Evolutionary conservation across 768 basidiomycete species (phyloP).

Genomic region (Termitomyces sp.): DNA sequence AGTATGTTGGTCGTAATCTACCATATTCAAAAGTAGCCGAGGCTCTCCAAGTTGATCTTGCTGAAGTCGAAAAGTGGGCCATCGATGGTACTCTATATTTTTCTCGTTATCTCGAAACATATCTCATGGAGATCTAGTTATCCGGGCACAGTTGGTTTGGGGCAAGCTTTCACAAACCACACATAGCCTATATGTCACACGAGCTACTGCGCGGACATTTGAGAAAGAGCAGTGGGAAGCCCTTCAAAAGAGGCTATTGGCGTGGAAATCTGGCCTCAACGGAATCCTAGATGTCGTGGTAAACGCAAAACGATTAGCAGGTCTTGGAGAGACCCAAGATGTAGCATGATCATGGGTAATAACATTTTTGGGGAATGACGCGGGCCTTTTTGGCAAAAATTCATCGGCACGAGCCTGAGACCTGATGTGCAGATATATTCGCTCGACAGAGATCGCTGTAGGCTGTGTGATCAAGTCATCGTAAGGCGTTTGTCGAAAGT

Average conservation of each 20-base stretch:
- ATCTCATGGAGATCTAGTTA: slow-evolving; percentile 45
- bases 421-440: too few species aligned
- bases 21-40: slow-evolving; percentile 68
- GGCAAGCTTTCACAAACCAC: slow-evolving; percentile 84
- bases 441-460: background rate
- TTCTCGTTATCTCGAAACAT: slow-evolving; percentile 1
- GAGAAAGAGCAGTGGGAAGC: slow-evolving; percentile 77
- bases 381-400: background rate
- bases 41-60: slow-evolving; percentile 57
- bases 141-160: slow-evolving; percentile 73
- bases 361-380: slow-evolving; percentile 4
- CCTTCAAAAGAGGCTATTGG: slow-evolving; percentile 68
- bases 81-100: slow-evolving; percentile 63
- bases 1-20: slow-evolving; percentile 71
- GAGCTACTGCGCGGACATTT: slow-evolving; percentile 73
- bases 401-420: too few species aligned
- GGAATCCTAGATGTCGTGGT: slow-evolving; percentile 70
- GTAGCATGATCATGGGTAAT: slow-evolving; percentile 12
- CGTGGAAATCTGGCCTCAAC: slow-evolving; percentile 73
- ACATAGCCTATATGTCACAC: slow-evolving; percentile 68
- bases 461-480: background rate
- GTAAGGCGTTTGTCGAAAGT: background rate
- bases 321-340: slow-evolving; percentile 25
- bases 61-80: slow-evolving; percentile 81
- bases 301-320: slow-evolving; percentile 46